phyloP scores from a whole-genome alignment of 164 flowering plant species.

The Hamamelis virginiana region DNA sequence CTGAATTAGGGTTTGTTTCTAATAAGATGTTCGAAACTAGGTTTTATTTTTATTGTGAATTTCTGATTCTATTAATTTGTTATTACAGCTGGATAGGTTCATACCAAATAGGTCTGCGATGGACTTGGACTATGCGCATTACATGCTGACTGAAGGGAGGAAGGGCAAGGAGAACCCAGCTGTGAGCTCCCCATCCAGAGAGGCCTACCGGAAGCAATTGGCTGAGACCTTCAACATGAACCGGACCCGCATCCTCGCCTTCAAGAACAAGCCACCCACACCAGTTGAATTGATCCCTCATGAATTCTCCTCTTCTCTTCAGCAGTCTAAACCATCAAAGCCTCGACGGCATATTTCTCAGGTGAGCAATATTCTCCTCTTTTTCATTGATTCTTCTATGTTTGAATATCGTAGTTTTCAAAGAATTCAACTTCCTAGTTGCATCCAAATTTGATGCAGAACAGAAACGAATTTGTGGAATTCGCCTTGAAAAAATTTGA shows the following conservation, averaged over 20 bases:
- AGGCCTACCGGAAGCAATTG: conserved; percentile 14
- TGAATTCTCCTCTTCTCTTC: not conserved
- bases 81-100: conserved; percentile 24
- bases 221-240: conserved; percentile 19
- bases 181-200: conserved; percentile 9
- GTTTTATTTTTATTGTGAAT: too few species aligned
- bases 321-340: not conserved
- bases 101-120: conserved; percentile 27
- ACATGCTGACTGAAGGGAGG: conserved; percentile 16
- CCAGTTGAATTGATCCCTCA: conserved; percentile 3
- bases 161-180: not conserved
- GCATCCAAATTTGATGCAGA: too few species aligned
- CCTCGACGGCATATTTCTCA: conserved; percentile 1
- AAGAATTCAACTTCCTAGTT: too few species aligned
- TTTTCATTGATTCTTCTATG: too few species aligned
- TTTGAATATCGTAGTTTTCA: too few species aligned
- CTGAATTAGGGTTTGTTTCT: too few species aligned
- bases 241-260: conserved; percentile 24
- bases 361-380: not conserved
- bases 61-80: too few species aligned
- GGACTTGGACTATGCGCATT: conserved; percentile 24
- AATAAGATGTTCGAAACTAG: too few species aligned
- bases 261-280: conserved; percentile 23
- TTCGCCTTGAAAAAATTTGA: too few species aligned
- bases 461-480: too few species aligned